Percentiles rank a stretch among this genome's conserved stretches.
Evolutionary conservation across 2,329 filamentous ascomycete species (phyloP).

Genomic region (Samsoniella hepiali): DNA sequence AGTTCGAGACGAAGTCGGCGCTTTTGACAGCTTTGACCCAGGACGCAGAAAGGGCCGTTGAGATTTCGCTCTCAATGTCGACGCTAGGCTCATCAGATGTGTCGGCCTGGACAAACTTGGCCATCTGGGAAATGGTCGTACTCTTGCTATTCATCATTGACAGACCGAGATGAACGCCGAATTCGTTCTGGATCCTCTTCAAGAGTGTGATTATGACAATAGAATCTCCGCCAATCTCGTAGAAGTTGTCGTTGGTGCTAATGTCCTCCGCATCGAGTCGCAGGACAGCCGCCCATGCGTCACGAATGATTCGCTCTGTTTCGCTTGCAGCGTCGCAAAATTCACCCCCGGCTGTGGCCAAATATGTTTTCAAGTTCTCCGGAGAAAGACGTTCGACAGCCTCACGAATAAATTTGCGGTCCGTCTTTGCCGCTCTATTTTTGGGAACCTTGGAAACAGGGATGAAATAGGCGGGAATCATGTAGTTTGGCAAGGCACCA

Average conservation of each 20-base stretch:
- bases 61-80: not conserved
- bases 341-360: not conserved
- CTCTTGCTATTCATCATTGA: constrained; percentile 24
- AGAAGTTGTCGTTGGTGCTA: constrained; percentile 16
- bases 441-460: not conserved
- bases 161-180: constrained; percentile 20
- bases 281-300: not conserved
- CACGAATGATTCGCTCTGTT: not conserved
- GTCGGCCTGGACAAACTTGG: constrained; percentile 15
- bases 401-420: not conserved
- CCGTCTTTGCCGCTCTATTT: not conserved
- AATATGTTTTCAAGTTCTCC: not conserved
- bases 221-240: constrained; percentile 14
- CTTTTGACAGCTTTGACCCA: not conserved
- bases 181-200: constrained; percentile 18
- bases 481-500: not conserved
- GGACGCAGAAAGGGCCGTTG: not conserved
- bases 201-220: constrained; percentile 6
- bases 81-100: not conserved
- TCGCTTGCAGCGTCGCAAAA: not conserved
- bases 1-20: not conserved
- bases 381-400: not conserved
- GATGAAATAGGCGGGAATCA: not conserved
- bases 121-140: constrained; percentile 22
- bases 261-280: not conserved